Evolutionary conservation across 495 filamentous ascomycete species (phyloP).

Genomic region (Diplogelasinospora grovesii): DNA sequence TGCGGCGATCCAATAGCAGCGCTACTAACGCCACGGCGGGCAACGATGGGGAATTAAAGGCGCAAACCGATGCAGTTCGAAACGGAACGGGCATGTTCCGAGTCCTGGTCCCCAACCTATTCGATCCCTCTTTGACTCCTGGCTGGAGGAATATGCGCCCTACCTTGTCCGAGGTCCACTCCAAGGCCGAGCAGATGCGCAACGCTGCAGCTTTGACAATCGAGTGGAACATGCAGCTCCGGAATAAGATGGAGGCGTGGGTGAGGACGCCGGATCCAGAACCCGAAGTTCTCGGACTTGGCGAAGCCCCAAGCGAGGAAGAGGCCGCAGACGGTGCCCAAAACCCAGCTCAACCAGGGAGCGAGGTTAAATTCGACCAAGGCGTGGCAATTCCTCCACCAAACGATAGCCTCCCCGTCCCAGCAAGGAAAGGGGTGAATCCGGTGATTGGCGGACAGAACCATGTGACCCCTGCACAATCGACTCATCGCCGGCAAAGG

Average conservation of each 20-base stretch:
- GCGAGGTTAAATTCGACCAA: too few relatives aligned
- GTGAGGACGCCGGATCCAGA: not conserved
- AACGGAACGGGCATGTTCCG: slow-evolving; percentile 21
- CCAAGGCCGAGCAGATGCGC: slow-evolving; percentile 27
- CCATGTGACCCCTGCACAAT: too few relatives aligned
- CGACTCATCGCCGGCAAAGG: too few relatives aligned
- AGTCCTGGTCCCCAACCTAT: slow-evolving; percentile 35
- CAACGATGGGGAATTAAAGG: not conserved
- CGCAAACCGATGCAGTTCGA: not conserved
- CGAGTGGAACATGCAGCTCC: slow-evolving; percentile 27
- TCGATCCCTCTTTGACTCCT: slow-evolving; percentile 39
- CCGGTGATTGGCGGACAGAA: too few relatives aligned
- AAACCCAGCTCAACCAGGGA: too few relatives aligned
- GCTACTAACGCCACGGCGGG: not conserved
- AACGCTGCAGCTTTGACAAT: slow-evolving; percentile 28
- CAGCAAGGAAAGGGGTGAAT: too few relatives aligned
- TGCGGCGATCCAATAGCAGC: not conserved
- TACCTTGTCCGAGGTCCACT: slow-evolving; percentile 17
- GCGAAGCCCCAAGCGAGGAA: not conserved
- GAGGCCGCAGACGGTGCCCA: not conserved
- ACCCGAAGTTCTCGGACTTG: not conserved
- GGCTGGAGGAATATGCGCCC: slow-evolving; percentile 29
- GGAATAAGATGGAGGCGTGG: slow-evolving; percentile 22
- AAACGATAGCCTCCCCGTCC: too few relatives aligned
- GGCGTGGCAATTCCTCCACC: too few relatives aligned